phyloP scores from a whole-genome alignment of 2,329 filamentous ascomycete species.

The Beauveria varroae region DNA sequence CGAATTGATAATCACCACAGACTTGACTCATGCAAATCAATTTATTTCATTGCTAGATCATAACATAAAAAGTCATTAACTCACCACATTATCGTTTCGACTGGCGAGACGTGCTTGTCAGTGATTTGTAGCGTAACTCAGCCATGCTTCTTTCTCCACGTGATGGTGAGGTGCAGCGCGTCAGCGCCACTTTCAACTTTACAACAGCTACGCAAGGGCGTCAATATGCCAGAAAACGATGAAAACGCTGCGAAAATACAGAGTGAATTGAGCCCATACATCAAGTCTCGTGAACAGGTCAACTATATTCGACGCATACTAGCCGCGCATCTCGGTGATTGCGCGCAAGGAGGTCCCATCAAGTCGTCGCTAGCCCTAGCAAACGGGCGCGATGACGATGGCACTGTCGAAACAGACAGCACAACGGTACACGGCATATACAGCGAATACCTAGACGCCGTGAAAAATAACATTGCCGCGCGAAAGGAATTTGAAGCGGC shows the following conservation, averaged over 20 bases:
- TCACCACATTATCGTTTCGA: no score
- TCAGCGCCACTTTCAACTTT: background rate
- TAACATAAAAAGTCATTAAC: no score
- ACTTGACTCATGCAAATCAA: background rate
- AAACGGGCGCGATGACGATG: conserved; percentile 24
- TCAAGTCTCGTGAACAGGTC: conserved; percentile 51
- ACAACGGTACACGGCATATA: conserved; percentile 39
- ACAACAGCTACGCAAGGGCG: background rate
- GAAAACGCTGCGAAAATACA: conserved; percentile 31
- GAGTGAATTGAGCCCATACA: conserved; percentile 39
- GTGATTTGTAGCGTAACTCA: no score
- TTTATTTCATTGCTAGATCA: no score
- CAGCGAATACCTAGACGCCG: conserved; percentile 46
- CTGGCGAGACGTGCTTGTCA: background rate
- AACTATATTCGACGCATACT: conserved; percentile 48
- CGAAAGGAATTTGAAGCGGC: conserved; percentile 36
- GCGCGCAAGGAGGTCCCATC: conserved; percentile 32
- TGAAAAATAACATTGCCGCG: conserved; percentile 45
- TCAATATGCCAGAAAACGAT: conserved; percentile 24
- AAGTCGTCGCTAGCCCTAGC: conserved; percentile 42
- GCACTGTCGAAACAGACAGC: conserved; percentile 18
- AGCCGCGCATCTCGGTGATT: conserved; percentile 44
- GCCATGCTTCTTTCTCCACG: background rate
- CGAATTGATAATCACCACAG: no score
- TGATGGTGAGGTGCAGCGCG: background rate